phyloP scores from a whole-genome alignment of 2,329 filamentous ascomycete genomes.

The Epichloe baconii region DNA sequence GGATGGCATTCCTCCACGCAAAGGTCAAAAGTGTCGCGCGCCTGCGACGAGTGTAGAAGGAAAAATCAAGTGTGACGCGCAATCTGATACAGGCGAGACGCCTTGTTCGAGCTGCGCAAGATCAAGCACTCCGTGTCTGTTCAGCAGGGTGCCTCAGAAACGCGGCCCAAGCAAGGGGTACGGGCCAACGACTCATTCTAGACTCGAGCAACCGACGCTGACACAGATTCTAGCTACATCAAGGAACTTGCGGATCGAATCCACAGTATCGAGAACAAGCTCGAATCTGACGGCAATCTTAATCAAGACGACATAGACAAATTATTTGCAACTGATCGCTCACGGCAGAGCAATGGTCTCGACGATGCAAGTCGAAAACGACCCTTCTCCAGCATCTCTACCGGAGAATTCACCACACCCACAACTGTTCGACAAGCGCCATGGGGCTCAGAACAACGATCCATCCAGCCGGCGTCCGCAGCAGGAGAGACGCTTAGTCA shows the following conservation, averaged over 20 bases:
- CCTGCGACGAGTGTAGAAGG: conserved; percentile 77
- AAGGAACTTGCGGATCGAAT: conserved; percentile 82
- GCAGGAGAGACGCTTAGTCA: conserved; percentile 19
- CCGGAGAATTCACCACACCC: conserved; percentile 27
- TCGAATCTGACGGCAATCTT: conserved; percentile 38
- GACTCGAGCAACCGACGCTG: not conserved
- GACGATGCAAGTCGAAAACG: conserved; percentile 28
- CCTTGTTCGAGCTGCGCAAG: conserved; percentile 74
- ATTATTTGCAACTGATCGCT: conserved; percentile 22
- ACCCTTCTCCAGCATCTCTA: conserved; percentile 34
- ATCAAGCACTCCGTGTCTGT: conserved; percentile 64
- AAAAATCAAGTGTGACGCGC: conserved; percentile 85
- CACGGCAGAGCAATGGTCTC: conserved; percentile 14
- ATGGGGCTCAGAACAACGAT: conserved; percentile 36
- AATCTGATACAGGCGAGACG: conserved; percentile 57
- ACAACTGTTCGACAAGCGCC: conserved; percentile 27
- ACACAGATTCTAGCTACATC: conserved; percentile 50
- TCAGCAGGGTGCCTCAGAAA: conserved; percentile 80
- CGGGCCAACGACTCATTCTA: not conserved
- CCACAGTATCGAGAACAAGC: conserved; percentile 67
- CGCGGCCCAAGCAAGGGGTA: conserved; percentile 79
- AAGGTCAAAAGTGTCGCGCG: conserved; percentile 78
- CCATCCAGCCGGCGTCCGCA: conserved; percentile 27
- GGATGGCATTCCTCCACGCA: conserved; percentile 54
- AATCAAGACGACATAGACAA: conserved; percentile 34